Evolutionary conservation across 441 rosid species (phyloP), one percentile per base, ranked within the genome.

Genomic region (Manihot esculenta): DNA sequence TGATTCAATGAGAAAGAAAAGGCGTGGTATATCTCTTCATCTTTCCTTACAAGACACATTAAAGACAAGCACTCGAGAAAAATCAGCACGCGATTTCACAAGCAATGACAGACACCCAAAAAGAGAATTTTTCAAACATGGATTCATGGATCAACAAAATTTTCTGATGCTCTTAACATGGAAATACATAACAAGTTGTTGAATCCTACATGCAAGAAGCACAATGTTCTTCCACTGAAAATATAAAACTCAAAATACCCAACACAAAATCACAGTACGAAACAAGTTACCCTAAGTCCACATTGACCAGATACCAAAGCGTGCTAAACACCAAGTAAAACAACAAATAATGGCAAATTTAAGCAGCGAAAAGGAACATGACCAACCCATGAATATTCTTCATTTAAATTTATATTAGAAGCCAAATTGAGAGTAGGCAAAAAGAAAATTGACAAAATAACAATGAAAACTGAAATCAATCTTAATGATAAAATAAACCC

Each of bases 281-380:
- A n/a, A n/a, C 61, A 57, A 26, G 61, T 26, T 10, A 57, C 20
- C 60, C 2, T 26, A 57, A 26, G 35, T 26, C 61, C n/a, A 57
- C 18, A 57, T 6, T 4, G 18, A 14, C 9, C 38, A 57, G 3
- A 14, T 35, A 24, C 13, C 35, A 56, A 6, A 56, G 33, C 13
- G n/a, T 57, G 8, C 61, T 38, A 61, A 5, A 61, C 64, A 62
- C 18, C 66, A 42, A 42, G 33, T 7, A 21, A 62, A 42, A 13
- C 49, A 42, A 48, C 66, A 23, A 62, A 44, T 42, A 18, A 21
- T 24, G 38, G 53, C 68, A n/a, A 64, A 54, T 24, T 56, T 26
- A 38, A 15, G 49, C 47, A 64, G 26, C 41, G 26, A 61, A 41
- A 61, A 12, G 26, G 23, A 38, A 18, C 26, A 61, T 38, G 42